Conservation (phyloP, 495 filamentous ascomycete genomes). For the Bryoglossum gracile region DNA sequence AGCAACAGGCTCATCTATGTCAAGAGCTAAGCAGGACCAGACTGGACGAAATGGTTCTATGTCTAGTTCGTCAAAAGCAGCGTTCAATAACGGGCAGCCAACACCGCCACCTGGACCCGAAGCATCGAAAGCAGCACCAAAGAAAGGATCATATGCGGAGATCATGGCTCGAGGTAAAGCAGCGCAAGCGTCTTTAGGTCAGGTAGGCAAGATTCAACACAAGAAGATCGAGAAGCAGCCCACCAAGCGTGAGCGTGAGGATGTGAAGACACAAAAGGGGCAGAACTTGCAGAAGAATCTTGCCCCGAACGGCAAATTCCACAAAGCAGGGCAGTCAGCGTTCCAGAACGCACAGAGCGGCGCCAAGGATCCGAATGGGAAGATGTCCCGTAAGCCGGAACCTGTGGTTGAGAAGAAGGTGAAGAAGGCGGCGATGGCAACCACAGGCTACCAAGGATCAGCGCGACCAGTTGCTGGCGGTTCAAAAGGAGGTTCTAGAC, state of each 20-base stretch:
- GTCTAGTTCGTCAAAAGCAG: not conserved
- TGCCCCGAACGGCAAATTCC: conserved; percentile 21
- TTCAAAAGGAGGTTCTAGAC: conserved; percentile 16
- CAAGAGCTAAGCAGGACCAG: conserved; percentile 24
- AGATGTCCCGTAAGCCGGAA: conserved; percentile 9
- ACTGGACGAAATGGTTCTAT: conserved; percentile 10
- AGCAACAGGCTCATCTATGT: conserved; percentile 25
- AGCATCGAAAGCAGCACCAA: conserved; percentile 34
- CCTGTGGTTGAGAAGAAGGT: conserved; percentile 40
- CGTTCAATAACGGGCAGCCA: conserved; percentile 21
- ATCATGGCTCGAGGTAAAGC: conserved; percentile 60
- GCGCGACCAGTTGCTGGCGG: conserved; percentile 30
- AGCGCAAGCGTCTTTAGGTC: conserved; percentile 37
- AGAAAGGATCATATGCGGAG: conserved; percentile 59
- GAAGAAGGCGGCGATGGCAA: conserved; percentile 49
- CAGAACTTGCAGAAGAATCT: conserved; percentile 21
- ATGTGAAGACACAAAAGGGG: conserved; percentile 30
- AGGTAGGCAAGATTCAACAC: conserved; percentile 49
- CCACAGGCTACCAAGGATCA: conserved; percentile 50
- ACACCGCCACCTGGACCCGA: conserved; percentile 13
- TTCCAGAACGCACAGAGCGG: conserved; percentile 19
- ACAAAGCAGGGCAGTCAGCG: conserved; percentile 5
- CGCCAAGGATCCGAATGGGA: conserved; percentile 19
- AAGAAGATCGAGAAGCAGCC: conserved; percentile 40
- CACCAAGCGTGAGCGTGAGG: conserved; percentile 41